phyloP scores from a whole-genome alignment of 2,329 filamentous ascomycete genomes.

The Penicillium carneum region DNA sequence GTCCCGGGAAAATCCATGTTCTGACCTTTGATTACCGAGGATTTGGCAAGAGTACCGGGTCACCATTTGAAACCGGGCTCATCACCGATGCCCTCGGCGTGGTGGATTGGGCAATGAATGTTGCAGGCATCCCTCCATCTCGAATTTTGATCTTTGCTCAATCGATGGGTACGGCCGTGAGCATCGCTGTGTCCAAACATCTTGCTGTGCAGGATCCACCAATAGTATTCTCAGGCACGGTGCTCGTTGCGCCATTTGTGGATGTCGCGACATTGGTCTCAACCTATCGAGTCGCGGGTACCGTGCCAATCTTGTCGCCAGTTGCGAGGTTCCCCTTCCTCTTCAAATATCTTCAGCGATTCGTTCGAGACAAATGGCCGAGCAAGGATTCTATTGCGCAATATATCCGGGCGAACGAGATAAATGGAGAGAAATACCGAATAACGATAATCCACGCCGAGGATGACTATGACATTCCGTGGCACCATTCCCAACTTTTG shows the following conservation, averaged over 20 bases:
- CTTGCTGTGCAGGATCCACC: slow-evolving; percentile 54
- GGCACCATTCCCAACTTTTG: slow-evolving; percentile 26
- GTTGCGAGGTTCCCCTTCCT: slow-evolving; percentile 56
- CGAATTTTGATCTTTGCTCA: slow-evolving; percentile 67
- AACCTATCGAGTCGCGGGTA: slow-evolving; percentile 65
- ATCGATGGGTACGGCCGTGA: slow-evolving; percentile 65
- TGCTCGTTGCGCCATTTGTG: slow-evolving; percentile 65
- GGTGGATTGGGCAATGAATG: slow-evolving; percentile 62
- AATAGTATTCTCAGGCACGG: slow-evolving; percentile 60
- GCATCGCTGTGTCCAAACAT: slow-evolving; percentile 55
- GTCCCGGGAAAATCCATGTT: slow-evolving; percentile 63
- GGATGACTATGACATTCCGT: slow-evolving; percentile 48
- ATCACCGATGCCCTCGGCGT: slow-evolving; percentile 62
- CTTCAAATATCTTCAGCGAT: slow-evolving; percentile 22
- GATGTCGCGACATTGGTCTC: slow-evolving; percentile 62
- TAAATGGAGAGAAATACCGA: slow-evolving; percentile 36
- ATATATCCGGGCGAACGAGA: slow-evolving; percentile 20
- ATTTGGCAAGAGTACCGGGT: slow-evolving; percentile 63
- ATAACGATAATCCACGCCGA: slow-evolving; percentile 47
- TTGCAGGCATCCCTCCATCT: slow-evolving; percentile 60
- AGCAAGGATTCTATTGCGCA: slow-evolving; percentile 23
- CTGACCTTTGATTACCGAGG: slow-evolving; percentile 62
- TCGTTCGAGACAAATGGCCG: slow-evolving; percentile 24
- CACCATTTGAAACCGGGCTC: slow-evolving; percentile 64
- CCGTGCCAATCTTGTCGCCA: slow-evolving; percentile 62